Evolutionary conservation across 2,329 filamentous ascomycete genomes (phyloP).

Genomic region (Xylaria sp.): DNA sequence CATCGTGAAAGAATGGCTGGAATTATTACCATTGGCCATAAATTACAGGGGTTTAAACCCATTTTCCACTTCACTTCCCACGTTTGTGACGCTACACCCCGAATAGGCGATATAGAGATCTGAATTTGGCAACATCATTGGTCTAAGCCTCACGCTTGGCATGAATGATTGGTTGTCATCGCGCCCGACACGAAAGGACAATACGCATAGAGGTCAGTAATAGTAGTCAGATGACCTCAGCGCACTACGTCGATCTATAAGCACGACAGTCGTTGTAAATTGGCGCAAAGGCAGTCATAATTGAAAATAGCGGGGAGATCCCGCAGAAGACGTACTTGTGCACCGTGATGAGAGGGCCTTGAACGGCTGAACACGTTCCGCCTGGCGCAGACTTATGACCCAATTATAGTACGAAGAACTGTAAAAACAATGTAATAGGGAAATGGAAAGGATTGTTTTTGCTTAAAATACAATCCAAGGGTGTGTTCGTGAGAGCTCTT

Average conservation of each 20-base stretch:
- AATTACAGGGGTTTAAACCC: conserved; percentile 8
- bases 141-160: conserved; percentile 17
- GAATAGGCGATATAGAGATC: conserved; percentile 12
- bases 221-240: conserved; percentile 20
- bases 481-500: not conserved
- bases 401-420: conserved; percentile 2
- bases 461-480: not conserved
- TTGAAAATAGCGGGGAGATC: not conserved
- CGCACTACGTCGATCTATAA: conserved; percentile 6
- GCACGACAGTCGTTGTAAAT: not conserved
- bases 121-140: conserved; percentile 15
- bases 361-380: conserved; percentile 19
- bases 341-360: not conserved
- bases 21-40: not conserved
- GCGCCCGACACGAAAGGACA: conserved; percentile 2
- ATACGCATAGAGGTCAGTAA: not conserved
- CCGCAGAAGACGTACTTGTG: not conserved
- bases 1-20: not conserved
- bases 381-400: conserved; percentile 1
- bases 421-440: not conserved
- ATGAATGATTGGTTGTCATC: conserved; percentile 17
- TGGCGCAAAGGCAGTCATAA: not conserved
- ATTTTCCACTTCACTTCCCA: conserved; percentile 1
- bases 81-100: not conserved
- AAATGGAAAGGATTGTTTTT: not conserved